Percentiles rank a stretch among this genome's conserved stretches.
These are phyloP conservation scores for Cordyceps tenuipes DNA, from an alignment of 2,329 filamentous ascomycete species.

Conservation along the genomic window DNA sequence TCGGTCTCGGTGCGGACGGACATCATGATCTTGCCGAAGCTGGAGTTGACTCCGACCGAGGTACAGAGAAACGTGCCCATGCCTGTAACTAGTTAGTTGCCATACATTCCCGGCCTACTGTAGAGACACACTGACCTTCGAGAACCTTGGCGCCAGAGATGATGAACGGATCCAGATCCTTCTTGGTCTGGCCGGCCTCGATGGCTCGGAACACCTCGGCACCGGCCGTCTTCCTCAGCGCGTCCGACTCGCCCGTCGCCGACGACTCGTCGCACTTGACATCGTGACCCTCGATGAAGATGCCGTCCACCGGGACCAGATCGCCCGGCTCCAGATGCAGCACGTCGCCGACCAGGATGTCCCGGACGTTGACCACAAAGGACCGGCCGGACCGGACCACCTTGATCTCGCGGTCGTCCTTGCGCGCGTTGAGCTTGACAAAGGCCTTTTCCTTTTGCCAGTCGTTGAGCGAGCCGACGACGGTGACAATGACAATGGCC, in stretches of 20 bases:
- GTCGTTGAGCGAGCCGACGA: conserved; percentile 56
- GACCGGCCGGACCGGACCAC: conserved; percentile 59
- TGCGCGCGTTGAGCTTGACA: conserved; percentile 51
- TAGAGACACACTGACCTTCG: too few relatives aligned
- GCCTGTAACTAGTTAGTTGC: conserved; percentile 20
- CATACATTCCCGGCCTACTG: too few relatives aligned
- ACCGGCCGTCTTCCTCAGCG: conserved; percentile 57
- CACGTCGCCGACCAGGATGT: conserved; percentile 62
- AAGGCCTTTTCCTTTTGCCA: conserved; percentile 63
- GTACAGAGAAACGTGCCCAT: conserved; percentile 47
- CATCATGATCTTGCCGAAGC: conserved; percentile 49
- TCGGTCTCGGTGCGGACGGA: conserved; percentile 42
- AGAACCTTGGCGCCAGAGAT: conserved; percentile 47
- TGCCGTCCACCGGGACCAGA: conserved; percentile 61
- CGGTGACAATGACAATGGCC: conserved; percentile 55
- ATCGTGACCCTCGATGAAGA: conserved; percentile 50
- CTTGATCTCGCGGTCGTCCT: conserved; percentile 57
- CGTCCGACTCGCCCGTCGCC: conserved; percentile 65
- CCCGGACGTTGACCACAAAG: conserved; percentile 54
- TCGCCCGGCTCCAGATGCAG: conserved; percentile 63
- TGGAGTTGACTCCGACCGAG: conserved; percentile 47
- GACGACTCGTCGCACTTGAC: conserved; percentile 64
- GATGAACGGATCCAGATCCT: conserved; percentile 57
- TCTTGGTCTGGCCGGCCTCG: conserved; percentile 33
- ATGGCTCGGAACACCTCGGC: conserved; percentile 50